Conservation (phyloP, 176 grass and related monocot genomes). For the Otatea glauca region DNA sequence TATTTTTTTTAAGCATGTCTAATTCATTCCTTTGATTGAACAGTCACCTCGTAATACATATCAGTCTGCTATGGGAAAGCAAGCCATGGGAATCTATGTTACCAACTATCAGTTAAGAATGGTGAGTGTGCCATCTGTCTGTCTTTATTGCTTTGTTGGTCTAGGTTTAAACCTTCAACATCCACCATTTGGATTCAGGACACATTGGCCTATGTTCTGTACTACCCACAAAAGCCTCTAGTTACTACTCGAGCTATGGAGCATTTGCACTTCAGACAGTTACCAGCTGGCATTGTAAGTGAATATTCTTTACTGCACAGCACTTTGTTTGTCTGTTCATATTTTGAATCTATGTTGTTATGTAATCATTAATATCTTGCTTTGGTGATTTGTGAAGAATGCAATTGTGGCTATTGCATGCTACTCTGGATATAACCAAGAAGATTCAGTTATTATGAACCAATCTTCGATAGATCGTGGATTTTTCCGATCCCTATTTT, state of each 20-base stretch:
- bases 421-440: slow-evolving; percentile 99
- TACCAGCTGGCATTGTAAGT: slow-evolving; percentile 98
- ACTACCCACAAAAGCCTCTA: slow-evolving; percentile 98
- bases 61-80: slow-evolving; percentile 99
- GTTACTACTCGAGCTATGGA: slow-evolving; percentile 99
- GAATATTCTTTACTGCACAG: slow-evolving; percentile 21
- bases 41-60: slow-evolving; percentile 99
- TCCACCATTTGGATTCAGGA: slow-evolving; percentile 60
- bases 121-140: slow-evolving; percentile 58
- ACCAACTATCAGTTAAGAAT: slow-evolving; percentile 99
- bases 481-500: slow-evolving; percentile 94
- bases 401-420: slow-evolving; percentile 99
- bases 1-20: slow-evolving; percentile 23
- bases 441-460: slow-evolving; percentile 99
- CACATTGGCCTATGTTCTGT: slow-evolving; percentile 95
- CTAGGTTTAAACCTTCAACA: slow-evolving; percentile 36
- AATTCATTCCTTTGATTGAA: slow-evolving; percentile 39
- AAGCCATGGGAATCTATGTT: slow-evolving; percentile 99
- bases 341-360: slow-evolving; percentile 21
- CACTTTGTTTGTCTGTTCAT: slow-evolving; percentile 15
- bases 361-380: slow-evolving; percentile 38
- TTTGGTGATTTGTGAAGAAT: slow-evolving; percentile 69
- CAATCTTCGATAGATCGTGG: slow-evolving; percentile 99
- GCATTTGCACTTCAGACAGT: slow-evolving; percentile 97
- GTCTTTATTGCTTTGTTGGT: slow-evolving; percentile 36